Evolutionary conservation across 2,329 filamentous ascomycete species (phyloP).

Genomic region (Alternaria longipes): DNA sequence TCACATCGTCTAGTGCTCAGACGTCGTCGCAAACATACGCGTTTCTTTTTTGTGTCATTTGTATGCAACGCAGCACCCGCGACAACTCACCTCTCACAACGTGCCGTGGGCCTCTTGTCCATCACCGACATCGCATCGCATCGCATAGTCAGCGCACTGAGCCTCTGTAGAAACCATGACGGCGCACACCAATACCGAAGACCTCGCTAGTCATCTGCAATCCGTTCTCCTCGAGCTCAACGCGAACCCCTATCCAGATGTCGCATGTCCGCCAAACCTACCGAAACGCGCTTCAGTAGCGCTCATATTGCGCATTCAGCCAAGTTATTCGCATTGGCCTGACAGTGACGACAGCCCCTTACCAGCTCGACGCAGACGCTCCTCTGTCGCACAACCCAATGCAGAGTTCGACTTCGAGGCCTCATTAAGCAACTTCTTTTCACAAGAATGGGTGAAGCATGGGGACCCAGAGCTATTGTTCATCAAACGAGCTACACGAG

Average conservation of each 20-base stretch:
- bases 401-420: slow-evolving; percentile 49
- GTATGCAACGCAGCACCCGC: not conserved
- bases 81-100: not conserved
- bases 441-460: slow-evolving; percentile 70
- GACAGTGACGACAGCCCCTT: slow-evolving; percentile 35
- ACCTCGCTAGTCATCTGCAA: slow-evolving; percentile 53
- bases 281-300: slow-evolving; percentile 72
- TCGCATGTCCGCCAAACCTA: slow-evolving; percentile 59
- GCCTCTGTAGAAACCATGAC: slow-evolving; percentile 25
- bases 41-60: not conserved
- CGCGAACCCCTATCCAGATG: slow-evolving; percentile 58
- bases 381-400: slow-evolving; percentile 33
- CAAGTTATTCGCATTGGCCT: slow-evolving; percentile 65
- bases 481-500: slow-evolving; percentile 72
- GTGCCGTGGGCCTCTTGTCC: not conserved
- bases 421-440: slow-evolving; percentile 67
- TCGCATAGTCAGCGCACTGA: not conserved
- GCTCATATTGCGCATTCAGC: slow-evolving; percentile 69
- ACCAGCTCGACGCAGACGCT: slow-evolving; percentile 34
- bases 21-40: not conserved
- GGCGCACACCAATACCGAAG: slow-evolving; percentile 27
- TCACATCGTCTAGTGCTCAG: not conserved
- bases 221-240: slow-evolving; percentile 55
- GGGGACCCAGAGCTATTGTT: slow-evolving; percentile 75
- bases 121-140: not conserved